Evolutionary conservation across 1,284 basidiomycete genomes (phyloP), one percentile per base, ranked within the genome.

Genomic region (Tilletia setariae): DNA sequence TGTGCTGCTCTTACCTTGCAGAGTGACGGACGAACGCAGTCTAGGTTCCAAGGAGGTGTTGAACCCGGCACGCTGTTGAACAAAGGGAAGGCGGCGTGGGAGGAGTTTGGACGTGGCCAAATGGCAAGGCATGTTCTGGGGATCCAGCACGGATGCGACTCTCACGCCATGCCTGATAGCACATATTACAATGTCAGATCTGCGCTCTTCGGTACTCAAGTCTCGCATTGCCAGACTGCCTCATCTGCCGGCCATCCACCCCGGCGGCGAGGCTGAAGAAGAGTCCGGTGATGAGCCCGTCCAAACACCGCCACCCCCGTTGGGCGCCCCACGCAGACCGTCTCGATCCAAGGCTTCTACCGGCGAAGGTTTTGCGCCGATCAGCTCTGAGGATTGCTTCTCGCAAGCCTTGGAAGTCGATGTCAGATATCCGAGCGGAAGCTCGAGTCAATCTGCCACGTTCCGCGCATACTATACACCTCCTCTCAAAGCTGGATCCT

Each of bases 381-480:
- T 51, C 64, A 65, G 53, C 42, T n/a, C 49, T 0, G 44, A 35
- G 15, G 43, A 51, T 43, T 53, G 51, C 35, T 56, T 66, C 40
- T 23, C 56, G 42, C 43, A 77, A 15, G 80, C 82, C 1, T 68
- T 82, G 7, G 76, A 80, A 28, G 75, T 83, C 7, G 74, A 79
- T 40, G 73, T 82, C 8, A 65, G 67, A 30, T 35, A 63, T 19
- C 64, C 42, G 16, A 23, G 47, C 23, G 30, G 59, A 21, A 25
- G 16, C 11, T 53, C 42, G 32, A 23, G 59, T 30, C 69, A 19
- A 2, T 67, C 40, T 1, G 76, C 72, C 7, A 70, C 69, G 0
- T 32, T 87, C 87, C 25, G 86, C 85, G 43, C 77, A 25, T 82
- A 82, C 73, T 81, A 77, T 66, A 80, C 80, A 2, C 77, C 79